Evolutionary conservation across 1,284 basidiomycete species (phyloP), one percentile per base, ranked within the genome.

Genomic region (Leccinum colubrinum): DNA sequence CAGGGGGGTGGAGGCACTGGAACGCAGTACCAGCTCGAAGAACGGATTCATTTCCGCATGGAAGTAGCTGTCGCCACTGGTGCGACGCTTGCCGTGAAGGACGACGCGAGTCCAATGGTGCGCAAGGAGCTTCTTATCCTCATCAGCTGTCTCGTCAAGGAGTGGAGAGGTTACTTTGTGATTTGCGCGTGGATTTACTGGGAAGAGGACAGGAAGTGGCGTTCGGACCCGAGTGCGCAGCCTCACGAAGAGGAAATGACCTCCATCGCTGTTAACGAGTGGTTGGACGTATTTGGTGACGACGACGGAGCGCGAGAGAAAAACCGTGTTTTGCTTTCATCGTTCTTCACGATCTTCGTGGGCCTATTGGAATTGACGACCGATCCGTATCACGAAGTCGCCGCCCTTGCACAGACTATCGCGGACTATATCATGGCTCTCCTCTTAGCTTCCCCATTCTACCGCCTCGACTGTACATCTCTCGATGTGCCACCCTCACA

Each of bases 171-270:
- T 9, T 95, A 95, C 80, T 95, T 98, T 69, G 93, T 97, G 55
- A 87, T 96, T 37, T 97, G 96, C 60, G 95, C 97, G 0, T 98
- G 97, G 94, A 79, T 94, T 27, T 95, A 96, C 78, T 94, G 93
- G 88, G 92, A 97, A 73, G 92, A 95, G 73, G 88, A 92, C 66
- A 79, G 86, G 64, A 80, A 84, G 69, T 84, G 86, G 82, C 78
- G 80, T 61, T 67, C 58, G 6, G 74, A 73, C 14, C 41, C 76
- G 43, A 73, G 72, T 46, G 62, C 70, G 7, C 74, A 72, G 41
- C 70, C 74, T 27, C 78, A 79, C 43, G 87, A 91, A 55, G 90
- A 91, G 46, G 80, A 89, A 46, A 77, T 95, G 43, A 83, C 87
- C 0, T 81, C 79, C 25, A 81, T 84, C 64, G 91, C 94, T 0